A percentile compares a stretch with the other conserved stretches of the same genome.
These are phyloP conservation scores for Apiospora pterosperma DNA, from an alignment of 2,329 filamentous ascomycete genomes.

Conservation along the genomic window DNA sequence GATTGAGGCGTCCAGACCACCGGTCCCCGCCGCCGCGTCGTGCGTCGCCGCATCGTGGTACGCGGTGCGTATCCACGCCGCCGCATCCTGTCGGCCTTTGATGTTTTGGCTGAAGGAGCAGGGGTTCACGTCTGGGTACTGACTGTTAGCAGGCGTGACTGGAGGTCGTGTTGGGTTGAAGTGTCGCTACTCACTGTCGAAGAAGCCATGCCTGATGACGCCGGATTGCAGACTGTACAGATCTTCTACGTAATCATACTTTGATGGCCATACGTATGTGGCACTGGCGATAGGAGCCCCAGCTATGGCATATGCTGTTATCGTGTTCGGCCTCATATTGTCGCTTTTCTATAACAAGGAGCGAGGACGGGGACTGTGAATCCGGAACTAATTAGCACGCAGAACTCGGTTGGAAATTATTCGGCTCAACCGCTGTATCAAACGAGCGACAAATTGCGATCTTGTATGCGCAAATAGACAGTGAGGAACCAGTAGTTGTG, in stretches of 20 bases:
- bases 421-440: neutral
- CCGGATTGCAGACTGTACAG: conserved; percentile 6
- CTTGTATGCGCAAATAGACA: neutral
- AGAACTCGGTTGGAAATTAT: neutral
- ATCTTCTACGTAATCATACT: conserved; percentile 4
- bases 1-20: conserved; percentile 19
- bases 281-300: neutral
- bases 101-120: conserved; percentile 10
- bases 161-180: neutral
- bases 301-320: neutral
- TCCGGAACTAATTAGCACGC: neutral
- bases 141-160: neutral
- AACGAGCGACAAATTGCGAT: neutral
- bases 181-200: neutral
- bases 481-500: neutral
- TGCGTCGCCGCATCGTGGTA: conserved; percentile 20
- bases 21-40: conserved; percentile 14
- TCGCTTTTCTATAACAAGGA: neutral
- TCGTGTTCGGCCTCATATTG: neutral
- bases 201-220: neutral
- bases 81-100: conserved; percentile 13
- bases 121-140: conserved; percentile 6
- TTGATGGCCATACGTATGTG: conserved; percentile 5
- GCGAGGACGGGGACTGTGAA: neutral
- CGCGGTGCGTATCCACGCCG: conserved; percentile 20